Evolutionary conservation across 2,329 filamentous ascomycete genomes (phyloP), one percentile per base, ranked within the genome.

Genomic region (Aureobasidium vineae): DNA sequence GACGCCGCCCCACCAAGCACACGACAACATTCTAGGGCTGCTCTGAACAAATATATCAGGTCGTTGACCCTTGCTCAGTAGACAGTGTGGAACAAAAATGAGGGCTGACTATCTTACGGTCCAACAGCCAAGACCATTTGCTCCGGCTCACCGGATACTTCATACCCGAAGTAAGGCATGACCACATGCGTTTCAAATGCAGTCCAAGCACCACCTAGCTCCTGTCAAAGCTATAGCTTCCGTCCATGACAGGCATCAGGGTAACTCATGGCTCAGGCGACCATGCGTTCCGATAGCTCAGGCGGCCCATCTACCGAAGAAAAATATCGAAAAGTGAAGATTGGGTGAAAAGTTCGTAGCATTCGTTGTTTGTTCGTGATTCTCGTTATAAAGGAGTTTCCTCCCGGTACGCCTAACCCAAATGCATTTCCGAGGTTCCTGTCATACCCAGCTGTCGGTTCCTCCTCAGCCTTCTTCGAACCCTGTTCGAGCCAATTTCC

Each of bases 171-270:
- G 54, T 21, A 59, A 59, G 54, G 54, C 23, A 38, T 45, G 16
- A 7, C 13, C 23, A 45, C 45, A 28, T 31, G 2, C 54, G 54
- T 59, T 45, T 59, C 54, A 59, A 8, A 40, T 21, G 40, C 54
- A 59, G 54, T 59, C 54, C 40, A 59, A 59, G 54, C 54, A 59
- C 54, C 28, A 28, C 8, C 38, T 57, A 59, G 40, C 26, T 59
- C 19, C 54, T 59, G 54, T 59, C 54, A 59, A 45, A n/a, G 2
- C 40, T n/a, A 33, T 59, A 59, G 54, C 26, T 59, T 43, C 38
- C 54, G 54, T 59, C 11, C 38, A 33, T 45, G 54, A 59, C 54
- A 59, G 54, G 7, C n/a, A 31, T 5, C 54, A 59, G 54, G 40
- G 54, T 59, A 59, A 26, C n/a, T 59, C 38, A 45, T 21, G 26